Percentiles rank a stretch among this genome's conserved stretches.
These are phyloP conservation scores for Blepharisma japonicum DNA, from an alignment of 73 alveolate genomes.

Conservation along the genomic window DNA sequence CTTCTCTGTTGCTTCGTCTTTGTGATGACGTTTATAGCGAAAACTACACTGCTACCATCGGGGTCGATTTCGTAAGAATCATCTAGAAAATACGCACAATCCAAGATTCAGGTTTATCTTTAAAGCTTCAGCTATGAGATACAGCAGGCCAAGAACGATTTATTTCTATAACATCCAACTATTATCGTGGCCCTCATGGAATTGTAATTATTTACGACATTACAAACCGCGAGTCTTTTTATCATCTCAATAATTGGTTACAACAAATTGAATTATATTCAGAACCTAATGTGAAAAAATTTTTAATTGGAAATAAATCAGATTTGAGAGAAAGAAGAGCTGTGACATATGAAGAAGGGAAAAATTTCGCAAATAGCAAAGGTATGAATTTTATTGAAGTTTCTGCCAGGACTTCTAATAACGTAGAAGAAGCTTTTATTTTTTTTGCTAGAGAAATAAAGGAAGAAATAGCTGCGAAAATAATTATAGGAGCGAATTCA, in stretches of 20 bases:
- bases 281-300: not conserved
- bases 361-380: not conserved
- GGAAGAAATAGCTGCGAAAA: not conserved
- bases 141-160: not conserved
- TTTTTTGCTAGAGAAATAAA: not conserved
- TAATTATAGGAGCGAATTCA: no score
- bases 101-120: not conserved
- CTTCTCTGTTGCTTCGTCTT: constrained; percentile 49
- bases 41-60: constrained; percentile 83
- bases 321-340: not conserved
- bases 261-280: not conserved
- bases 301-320: not conserved
- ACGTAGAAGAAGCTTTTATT: not conserved
- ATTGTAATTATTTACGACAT: not conserved
- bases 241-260: not conserved
- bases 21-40: constrained; percentile 73
- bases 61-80: constrained; percentile 73
- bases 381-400: not conserved
- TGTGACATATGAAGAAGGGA: not conserved
- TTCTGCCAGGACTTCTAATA: not conserved
- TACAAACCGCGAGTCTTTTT: not conserved
- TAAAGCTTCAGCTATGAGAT: not conserved
- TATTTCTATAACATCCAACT: not conserved
- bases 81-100: constrained; percentile 33
- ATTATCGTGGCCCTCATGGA: constrained; percentile 6